These are phyloP conservation scores for Mrakia blollopis DNA, from an alignment of 768 basidiomycete genomes.

Conservation along the genomic window DNA sequence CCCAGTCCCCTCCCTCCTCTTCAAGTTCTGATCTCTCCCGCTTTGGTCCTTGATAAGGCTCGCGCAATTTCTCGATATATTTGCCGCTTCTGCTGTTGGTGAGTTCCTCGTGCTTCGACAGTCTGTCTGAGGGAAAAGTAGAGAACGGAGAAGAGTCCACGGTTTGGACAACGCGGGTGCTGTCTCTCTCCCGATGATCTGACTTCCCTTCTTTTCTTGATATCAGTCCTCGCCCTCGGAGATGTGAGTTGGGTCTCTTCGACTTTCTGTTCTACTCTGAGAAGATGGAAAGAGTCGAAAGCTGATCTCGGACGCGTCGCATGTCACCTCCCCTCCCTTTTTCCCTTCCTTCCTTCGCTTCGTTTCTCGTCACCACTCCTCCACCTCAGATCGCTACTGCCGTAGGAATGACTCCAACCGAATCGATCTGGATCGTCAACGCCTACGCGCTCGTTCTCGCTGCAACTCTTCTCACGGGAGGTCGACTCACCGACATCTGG, in stretches of 20 bases:
- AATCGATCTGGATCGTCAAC: constrained; percentile 18
- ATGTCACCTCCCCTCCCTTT: background rate
- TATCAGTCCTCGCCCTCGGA: background rate
- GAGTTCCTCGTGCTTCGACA: no score
- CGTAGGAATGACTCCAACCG: background rate
- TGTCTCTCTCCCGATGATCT: no score
- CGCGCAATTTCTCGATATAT: background rate
- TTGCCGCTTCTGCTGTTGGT: background rate
- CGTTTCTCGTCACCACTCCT: no score
- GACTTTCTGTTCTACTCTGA: no score
- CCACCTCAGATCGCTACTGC: background rate
- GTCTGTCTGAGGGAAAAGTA: no score
- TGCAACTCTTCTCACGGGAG: constrained; percentile 37
- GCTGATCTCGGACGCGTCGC: no score
- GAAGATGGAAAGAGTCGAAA: no score
- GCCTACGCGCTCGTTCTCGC: constrained; percentile 35
- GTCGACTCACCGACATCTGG: constrained; percentile 40
- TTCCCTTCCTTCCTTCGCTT: background rate
- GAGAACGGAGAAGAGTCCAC: no score
- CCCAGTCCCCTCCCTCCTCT: background rate
- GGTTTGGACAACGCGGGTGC: no score
- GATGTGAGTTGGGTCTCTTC: no score
- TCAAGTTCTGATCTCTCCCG: no score
- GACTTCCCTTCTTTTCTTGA: background rate
- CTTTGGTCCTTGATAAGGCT: no score